Conservation (phyloP, 768 basidiomycete species). For the Lentinula detonsa region DNA sequence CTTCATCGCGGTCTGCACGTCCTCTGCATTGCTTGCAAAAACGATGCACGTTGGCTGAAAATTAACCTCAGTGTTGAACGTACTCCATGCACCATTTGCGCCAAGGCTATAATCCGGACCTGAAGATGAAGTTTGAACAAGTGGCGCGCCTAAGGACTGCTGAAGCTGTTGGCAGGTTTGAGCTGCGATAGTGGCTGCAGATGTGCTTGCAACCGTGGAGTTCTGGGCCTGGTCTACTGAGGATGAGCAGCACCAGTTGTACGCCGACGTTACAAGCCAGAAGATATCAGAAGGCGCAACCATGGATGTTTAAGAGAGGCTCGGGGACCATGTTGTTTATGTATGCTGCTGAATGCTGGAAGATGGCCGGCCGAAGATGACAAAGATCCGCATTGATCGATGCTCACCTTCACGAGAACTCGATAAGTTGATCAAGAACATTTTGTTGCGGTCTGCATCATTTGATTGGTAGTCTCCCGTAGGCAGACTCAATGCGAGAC, state of each 20-base stretch:
- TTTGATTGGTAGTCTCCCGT: not conserved
- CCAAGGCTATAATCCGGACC: slow-evolving; percentile 14
- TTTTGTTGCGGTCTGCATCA: too few relatives aligned
- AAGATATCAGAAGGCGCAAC: too few relatives aligned
- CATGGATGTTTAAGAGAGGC: too few relatives aligned
- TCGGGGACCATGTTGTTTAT: too few relatives aligned
- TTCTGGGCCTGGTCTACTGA: not conserved
- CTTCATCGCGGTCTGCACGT: slow-evolving; percentile 33
- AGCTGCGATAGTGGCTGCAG: slow-evolving; percentile 2
- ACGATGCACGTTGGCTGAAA: slow-evolving; percentile 19
- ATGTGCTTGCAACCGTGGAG: not conserved
- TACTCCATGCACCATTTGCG: slow-evolving; percentile 21
- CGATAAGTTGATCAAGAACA: not conserved
- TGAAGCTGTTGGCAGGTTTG: slow-evolving; percentile 16
- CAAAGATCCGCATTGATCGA: too few relatives aligned
- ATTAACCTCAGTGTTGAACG: slow-evolving; percentile 22
- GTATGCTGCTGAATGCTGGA: too few relatives aligned
- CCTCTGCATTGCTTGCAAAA: slow-evolving; percentile 20
- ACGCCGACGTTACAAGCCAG: too few relatives aligned
- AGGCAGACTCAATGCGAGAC: too few relatives aligned
- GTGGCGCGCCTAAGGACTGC: slow-evolving; percentile 15
- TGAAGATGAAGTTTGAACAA: slow-evolving; percentile 15
- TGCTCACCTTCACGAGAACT: not conserved
- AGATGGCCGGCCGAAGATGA: too few relatives aligned
- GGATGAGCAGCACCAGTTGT: too few relatives aligned